Base-by-base conservation (phyloP, 176 grass and related monocot species). In the Hyparrhenia diplandra region DNA sequence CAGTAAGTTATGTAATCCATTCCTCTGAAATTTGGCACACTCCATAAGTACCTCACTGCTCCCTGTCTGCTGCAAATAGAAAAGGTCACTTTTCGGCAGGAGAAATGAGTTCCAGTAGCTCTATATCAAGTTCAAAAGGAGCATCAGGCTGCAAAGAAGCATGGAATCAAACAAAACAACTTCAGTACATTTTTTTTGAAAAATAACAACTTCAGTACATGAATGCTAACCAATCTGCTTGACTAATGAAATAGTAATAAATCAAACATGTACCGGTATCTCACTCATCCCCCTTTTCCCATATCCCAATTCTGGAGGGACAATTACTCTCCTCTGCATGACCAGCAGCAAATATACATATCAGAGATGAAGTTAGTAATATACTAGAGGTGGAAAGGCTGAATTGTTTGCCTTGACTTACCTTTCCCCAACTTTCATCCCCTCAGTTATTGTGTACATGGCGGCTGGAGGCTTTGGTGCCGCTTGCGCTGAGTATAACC, bases 381-480 rank as follows among this genome's bases (percentile, higher is more conserved):
- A n/a, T n/a, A n/a, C n/a, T 12, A 25, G 20, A 69, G 27, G n/a
- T n/a, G n/a, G n/a, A n/a, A 60, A 35, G 18, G 10, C 10, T 29
- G 0, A 11, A 68, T 17, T 41, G 5, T 61, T 29, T 43, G 24
- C 23, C 42, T 79, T 67, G 39, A 35, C 28, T 9, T 0, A n/a
- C 92, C 87, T 98, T 12, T 90, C 95, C 31, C 95, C 92, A 6
- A 98, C 90, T 89, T 91, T 98, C 95, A 98, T 98, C 52, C 95
- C 95, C 86, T 98, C 90, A 2, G 95, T 93, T 71, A 95, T 82
- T 5, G 73, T 84, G 81, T 98, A 98, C 82, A 98, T 77, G 4
- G 90, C 95, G 0, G 86, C 52, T 7, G 95, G 95, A 43, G 95
- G 95, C 77, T 98, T 98, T 2, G 95, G 90, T 24, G 95, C 84